Conservation (phyloP, 306 rosid genomes). For the Rosa lucieae region DNA sequence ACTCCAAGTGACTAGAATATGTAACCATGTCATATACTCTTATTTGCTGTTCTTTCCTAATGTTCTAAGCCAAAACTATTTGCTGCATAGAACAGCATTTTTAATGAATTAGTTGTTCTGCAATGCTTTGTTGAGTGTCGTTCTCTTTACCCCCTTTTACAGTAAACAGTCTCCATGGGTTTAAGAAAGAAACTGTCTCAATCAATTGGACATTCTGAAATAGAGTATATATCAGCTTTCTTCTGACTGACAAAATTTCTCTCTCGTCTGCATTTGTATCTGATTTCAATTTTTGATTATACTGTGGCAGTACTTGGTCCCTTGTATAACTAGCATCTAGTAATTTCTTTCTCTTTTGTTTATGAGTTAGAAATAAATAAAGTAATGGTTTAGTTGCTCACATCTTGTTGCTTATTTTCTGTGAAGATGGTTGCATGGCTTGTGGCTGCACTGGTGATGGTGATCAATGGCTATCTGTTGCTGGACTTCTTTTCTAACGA, state of each 20-base stretch:
- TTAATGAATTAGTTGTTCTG: not conserved
- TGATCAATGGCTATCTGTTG: constrained; percentile 87
- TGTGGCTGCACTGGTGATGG: constrained; percentile 92
- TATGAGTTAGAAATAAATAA: not conserved
- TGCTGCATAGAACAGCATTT: constrained; percentile 2
- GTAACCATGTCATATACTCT: not conserved
- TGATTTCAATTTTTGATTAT: not conserved
- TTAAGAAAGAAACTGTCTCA: not conserved
- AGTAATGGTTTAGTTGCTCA: constrained; percentile 1
- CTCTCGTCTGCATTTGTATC: not conserved
- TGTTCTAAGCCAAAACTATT: not conserved
- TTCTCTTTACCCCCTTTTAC: not conserved
- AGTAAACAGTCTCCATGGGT: not conserved
- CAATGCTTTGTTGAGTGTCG: not conserved
- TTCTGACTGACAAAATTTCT: not conserved
- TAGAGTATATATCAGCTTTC: not conserved
- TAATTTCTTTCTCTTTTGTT: not conserved
- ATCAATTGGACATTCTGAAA: not conserved
- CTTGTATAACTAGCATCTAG: not conserved
- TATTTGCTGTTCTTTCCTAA: too few species aligned
- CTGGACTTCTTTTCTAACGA: constrained; percentile 72
- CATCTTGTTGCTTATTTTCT: constrained; percentile 19
- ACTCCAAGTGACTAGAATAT: not conserved
- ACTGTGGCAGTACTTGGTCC: not conserved
- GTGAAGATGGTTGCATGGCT: constrained; percentile 71